Evolutionary conservation across 2,329 filamentous ascomycete genomes (phyloP), one percentile per base, ranked within the genome.

Genomic region (Pyricularia sp.): DNA sequence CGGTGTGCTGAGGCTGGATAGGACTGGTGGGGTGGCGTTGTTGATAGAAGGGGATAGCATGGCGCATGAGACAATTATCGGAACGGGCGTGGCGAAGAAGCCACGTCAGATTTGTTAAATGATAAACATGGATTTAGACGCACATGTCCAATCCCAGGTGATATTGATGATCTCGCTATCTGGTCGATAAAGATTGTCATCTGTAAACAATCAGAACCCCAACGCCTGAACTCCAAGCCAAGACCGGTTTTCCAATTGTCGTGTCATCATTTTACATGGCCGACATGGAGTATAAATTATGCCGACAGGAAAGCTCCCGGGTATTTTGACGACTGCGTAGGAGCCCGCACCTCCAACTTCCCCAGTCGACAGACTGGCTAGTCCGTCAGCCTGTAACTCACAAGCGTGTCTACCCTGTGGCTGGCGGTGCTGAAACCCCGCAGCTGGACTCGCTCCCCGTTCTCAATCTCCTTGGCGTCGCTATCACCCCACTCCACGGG

Each of bases 401-500:
- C 94, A 69, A 97, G 78, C 0, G 94, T 99, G 73, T 97, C 94
- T 30, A 99, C 93, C 28, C 90, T 85, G 75, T 99, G 94, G 71
- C 88, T 96, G 69, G 88, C 92, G 19, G 94, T 99, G 76, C 93
- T 97, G 79, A 97, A 99, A 69, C 93, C 96, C 67, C 94, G 84
- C 73, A 99, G 79, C 78, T 97, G 93, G 33, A 99, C 94, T 73
- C 94, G 92, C 80, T 99, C 94, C 57, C 91, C 93, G 71, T 94
- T 90, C 73, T 88, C 82, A 68, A 99, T 97, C 80, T 99, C 94
- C 79, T 96, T 97, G 65, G 93, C 93, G 76, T 97, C 94, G 70
- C 91, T 96, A 78, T 99, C 94, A 61, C 94, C 94, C 94, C 94
- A 99, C 76, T 99, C 94, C 66, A 99, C 88, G 4, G 94, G 94